These are phyloP conservation scores for Alectoria sarmentosa DNA, from an alignment of 495 filamentous ascomycete genomes.

Conservation along the genomic window DNA sequence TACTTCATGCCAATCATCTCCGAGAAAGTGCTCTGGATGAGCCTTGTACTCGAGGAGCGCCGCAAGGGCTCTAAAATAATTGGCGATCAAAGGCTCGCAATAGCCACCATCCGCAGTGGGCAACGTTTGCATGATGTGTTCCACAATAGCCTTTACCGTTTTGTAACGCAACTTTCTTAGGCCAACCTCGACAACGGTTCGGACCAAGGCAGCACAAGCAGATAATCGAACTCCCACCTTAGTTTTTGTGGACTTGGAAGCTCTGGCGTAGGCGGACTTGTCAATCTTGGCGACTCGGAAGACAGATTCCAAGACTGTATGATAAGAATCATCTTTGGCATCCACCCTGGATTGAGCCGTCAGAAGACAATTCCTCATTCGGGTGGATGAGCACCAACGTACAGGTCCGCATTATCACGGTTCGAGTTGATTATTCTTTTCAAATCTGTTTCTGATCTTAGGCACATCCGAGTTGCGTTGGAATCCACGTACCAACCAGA, in stretches of 20 bases:
- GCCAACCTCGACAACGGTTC: constrained; percentile 60
- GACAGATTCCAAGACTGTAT: constrained; percentile 72
- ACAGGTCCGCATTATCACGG: constrained; percentile 51
- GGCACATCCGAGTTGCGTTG: constrained; percentile 31
- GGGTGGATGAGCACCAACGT: constrained; percentile 22
- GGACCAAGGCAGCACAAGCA: constrained; percentile 63
- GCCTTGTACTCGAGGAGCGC: constrained; percentile 62
- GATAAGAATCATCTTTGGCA: constrained; percentile 69
- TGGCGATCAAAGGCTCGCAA: constrained; percentile 62
- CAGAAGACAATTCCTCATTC: neutral
- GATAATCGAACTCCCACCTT: constrained; percentile 53
- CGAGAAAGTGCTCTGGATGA: constrained; percentile 68
- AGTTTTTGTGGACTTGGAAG: constrained; percentile 42
- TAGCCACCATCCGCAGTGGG: constrained; percentile 54
- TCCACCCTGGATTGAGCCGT: constrained; percentile 32
- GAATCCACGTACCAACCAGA: constrained; percentile 41
- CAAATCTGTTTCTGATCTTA: constrained; percentile 40
- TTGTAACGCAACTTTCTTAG: constrained; percentile 62
- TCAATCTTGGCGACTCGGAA: constrained; percentile 64
- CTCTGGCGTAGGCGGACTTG: constrained; percentile 53
- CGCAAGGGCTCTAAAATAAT: constrained; percentile 71
- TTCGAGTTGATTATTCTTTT: constrained; percentile 58
- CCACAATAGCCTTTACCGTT: constrained; percentile 67
- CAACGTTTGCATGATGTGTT: constrained; percentile 74
- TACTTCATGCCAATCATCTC: constrained; percentile 59